Percentiles rank a stretch among this genome's conserved stretches.
Evolutionary conservation across 441 rosid genomes (phyloP).

Genomic region (Pelargonium citronellum): DNA sequence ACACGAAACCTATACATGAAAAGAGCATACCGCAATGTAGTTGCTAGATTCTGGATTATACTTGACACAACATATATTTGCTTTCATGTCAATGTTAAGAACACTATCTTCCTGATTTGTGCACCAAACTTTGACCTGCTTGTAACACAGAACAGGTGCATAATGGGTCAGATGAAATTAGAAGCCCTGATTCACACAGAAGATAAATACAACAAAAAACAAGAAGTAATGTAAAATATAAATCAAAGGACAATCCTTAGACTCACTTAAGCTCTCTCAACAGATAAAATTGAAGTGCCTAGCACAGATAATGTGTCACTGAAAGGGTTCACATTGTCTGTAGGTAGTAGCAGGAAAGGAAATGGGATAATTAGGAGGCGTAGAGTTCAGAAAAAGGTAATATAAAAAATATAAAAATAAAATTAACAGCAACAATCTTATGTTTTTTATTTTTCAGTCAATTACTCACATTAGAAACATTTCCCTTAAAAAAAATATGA

Average conservation of each 20-base stretch:
- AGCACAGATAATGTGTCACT: background rate
- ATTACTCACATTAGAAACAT: background rate
- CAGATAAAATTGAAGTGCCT: background rate
- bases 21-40: constrained; percentile 69
- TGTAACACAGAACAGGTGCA: constrained; percentile 19
- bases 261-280: background rate
- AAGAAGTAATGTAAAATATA: background rate
- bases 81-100: constrained; percentile 94
- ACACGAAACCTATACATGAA: constrained; percentile 4
- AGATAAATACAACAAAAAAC: background rate
- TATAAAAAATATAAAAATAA: no score
- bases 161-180: constrained; percentile 14
- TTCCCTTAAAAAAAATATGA: background rate
- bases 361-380: background rate
- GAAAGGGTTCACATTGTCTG: background rate
- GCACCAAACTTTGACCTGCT: constrained; percentile 99
- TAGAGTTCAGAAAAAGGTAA: no score
- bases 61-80: constrained; percentile 96
- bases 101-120: constrained; percentile 91
- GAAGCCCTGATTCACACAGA: constrained; percentile 5
- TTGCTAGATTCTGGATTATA: constrained; percentile 97
- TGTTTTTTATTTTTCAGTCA: background rate
- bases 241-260: background rate
- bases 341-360: background rate
- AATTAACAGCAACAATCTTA: background rate